phyloP scores from a whole-genome alignment of 352 stramenopile genomes.

The Phytophthora tubulina region DNA sequence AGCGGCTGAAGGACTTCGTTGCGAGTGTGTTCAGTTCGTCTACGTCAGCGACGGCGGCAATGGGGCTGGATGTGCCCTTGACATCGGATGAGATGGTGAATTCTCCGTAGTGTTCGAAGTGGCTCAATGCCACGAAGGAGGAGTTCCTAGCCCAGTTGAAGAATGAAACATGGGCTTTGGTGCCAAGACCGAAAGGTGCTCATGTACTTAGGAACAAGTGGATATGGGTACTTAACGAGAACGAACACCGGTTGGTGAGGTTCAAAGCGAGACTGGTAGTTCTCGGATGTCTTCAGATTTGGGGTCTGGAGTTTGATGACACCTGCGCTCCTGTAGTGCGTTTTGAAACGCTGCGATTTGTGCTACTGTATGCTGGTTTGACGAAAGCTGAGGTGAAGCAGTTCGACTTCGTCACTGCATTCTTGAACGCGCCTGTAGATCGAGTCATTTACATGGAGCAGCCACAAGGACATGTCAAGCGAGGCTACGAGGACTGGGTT shows the following conservation, averaged over 20 bases:
- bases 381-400: conserved; percentile 5
- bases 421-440: too few relatives aligned
- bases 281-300: too few relatives aligned
- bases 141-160: conserved; percentile 11
- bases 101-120: neutral
- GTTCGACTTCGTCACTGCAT: conserved; percentile 3
- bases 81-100: conserved; percentile 17
- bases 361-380: neutral
- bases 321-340: too few relatives aligned
- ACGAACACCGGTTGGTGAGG: neutral
- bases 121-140: conserved; percentile 17
- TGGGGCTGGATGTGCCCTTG: neutral
- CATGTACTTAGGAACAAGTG: conserved; percentile 17
- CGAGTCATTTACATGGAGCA: too few relatives aligned
- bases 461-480: too few relatives aligned
- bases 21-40: too few relatives aligned
- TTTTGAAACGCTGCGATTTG: neutral
- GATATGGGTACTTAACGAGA: conserved; percentile 20
- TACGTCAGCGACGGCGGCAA: too few relatives aligned
- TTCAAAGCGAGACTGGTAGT: conserved; percentile 18
- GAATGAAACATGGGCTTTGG: neutral
- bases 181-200: too few relatives aligned
- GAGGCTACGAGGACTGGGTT: too few relatives aligned
- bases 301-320: too few relatives aligned
- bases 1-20: too few relatives aligned